phyloP scores from a whole-genome alignment of 2,329 filamentous ascomycete genomes.

The Blastomyces percursus region DNA sequence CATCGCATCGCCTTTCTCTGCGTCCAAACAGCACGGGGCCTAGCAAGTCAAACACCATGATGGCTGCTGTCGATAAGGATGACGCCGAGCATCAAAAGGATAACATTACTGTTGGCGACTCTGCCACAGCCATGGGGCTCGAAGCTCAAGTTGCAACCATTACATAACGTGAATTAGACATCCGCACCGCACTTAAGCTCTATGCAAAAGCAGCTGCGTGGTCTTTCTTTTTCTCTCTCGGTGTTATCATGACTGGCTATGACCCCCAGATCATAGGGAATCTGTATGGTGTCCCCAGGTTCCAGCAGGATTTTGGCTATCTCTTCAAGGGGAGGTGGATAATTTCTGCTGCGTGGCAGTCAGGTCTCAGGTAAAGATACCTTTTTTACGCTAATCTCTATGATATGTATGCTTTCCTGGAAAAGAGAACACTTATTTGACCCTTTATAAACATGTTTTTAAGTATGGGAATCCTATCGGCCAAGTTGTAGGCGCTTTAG shows the following conservation, averaged over 20 bases:
- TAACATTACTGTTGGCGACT: not conserved
- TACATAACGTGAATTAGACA: constrained; percentile 26
- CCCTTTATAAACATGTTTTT: not conserved
- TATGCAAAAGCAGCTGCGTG: constrained; percentile 37
- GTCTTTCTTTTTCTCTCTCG: constrained; percentile 25
- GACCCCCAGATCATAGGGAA: constrained; percentile 55
- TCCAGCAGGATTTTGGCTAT: constrained; percentile 47
- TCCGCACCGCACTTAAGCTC: constrained; percentile 31
- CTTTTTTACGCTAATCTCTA: not conserved
- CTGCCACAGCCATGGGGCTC: constrained; percentile 15
- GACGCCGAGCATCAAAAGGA: not conserved
- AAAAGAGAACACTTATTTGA: not conserved
- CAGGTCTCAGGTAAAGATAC: constrained; percentile 12
- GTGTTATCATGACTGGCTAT: constrained; percentile 40
- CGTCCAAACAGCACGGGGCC: not conserved
- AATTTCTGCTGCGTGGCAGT: constrained; percentile 41
- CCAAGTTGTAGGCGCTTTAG: constrained; percentile 36
- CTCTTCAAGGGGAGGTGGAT: constrained; percentile 33
- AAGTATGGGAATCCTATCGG: constrained; percentile 38
- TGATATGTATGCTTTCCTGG: not conserved
- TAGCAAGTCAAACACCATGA: constrained; percentile 1
- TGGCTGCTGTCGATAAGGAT: not conserved
- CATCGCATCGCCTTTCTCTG: not conserved
- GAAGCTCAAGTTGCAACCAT: constrained; percentile 26
- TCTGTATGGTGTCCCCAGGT: constrained; percentile 50